Base-by-base conservation (phyloP, 345 rosid genomes). In the Erucastrum elatum region DNA sequence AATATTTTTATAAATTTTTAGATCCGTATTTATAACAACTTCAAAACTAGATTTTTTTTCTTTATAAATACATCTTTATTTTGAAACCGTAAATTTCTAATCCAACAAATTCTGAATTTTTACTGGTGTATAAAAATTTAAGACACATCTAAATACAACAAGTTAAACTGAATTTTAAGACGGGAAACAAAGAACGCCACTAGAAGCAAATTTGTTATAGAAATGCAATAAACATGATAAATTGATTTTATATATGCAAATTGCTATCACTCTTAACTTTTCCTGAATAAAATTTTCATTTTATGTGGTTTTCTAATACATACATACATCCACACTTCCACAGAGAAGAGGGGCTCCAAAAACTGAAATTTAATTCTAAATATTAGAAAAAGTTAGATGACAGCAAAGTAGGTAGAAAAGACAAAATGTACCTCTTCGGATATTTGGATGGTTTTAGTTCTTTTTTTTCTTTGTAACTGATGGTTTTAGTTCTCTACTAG, bases 401-500 rank as follows among this genome's bases (percentile, higher is more conserved):
- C 56, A 49, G n/a, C 56, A 67, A 73, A 74, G 46, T 79, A 51
- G 75, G 75, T 68, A 8, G 27, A 79, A 5, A 68, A 68, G 75
- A 79, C 60, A 74, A 79, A 67, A 79, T 16, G 75, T 68, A 74
- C 82, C 78, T 68, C 82, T 79, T 79, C 37, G 82, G 78, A 79
- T 68, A 79, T 73, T 73, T 67, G 82, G 82, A 79, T 73, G 78
- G 82, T 61, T 68, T 66, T 5, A 16, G 30, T 70, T 4, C 60
- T 58, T 64, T 21, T 21, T 21, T 21, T 21, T 21, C 21, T 21
- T 21, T 21, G 21, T 21, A 21, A 21, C 21, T 21, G 82, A 79
- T 73, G 78, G 82, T 61, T 68, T 66, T 5, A 16, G 30, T 70
- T 4, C 60, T 58, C 56, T 71, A 65, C 33, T 9, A 12, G 1